Evolutionary conservation across 2,329 filamentous ascomycete genomes (phyloP).

Genomic region (Helicocarpus griseus): DNA sequence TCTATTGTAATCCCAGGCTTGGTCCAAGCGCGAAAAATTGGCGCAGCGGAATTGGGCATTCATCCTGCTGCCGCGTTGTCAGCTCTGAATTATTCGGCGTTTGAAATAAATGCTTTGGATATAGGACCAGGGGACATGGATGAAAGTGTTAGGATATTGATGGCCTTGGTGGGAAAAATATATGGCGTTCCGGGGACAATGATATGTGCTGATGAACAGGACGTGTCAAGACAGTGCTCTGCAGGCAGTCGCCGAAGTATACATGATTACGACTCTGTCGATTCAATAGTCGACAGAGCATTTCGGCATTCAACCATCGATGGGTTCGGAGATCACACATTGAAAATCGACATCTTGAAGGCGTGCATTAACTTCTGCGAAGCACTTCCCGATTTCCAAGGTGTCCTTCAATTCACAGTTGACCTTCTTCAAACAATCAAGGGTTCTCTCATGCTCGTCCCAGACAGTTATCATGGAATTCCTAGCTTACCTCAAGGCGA

Average conservation of each 20-base stretch:
- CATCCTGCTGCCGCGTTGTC: constrained; percentile 85
- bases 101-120: constrained; percentile 35
- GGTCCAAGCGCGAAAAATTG: constrained; percentile 81
- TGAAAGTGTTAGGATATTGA: constrained; percentile 28
- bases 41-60: constrained; percentile 91
- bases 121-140: constrained; percentile 34
- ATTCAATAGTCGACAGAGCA: constrained; percentile 34
- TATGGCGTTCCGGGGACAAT: constrained; percentile 32
- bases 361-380: constrained; percentile 92
- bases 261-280: constrained; percentile 26
- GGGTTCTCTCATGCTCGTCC: constrained; percentile 63
- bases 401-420: constrained; percentile 79
- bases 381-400: constrained; percentile 81
- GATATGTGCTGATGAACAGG: constrained; percentile 13
- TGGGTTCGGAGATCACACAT: constrained; percentile 61
- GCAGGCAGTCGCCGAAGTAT: constrained; percentile 11
- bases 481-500: constrained; percentile 70
- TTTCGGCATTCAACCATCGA: constrained; percentile 37
- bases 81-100: constrained; percentile 50
- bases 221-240: constrained; percentile 6
- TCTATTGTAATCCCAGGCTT: constrained; percentile 73
- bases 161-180: constrained; percentile 29
- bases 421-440: constrained; percentile 67
- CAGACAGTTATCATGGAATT: constrained; percentile 57
- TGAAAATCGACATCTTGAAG: constrained; percentile 80